A percentile compares a stretch with the other conserved stretches of the same genome.
These are phyloP conservation scores for Glaciozyma antarctica DNA, from an alignment of 768 basidiomycete genomes.

Conservation along the genomic window DNA sequence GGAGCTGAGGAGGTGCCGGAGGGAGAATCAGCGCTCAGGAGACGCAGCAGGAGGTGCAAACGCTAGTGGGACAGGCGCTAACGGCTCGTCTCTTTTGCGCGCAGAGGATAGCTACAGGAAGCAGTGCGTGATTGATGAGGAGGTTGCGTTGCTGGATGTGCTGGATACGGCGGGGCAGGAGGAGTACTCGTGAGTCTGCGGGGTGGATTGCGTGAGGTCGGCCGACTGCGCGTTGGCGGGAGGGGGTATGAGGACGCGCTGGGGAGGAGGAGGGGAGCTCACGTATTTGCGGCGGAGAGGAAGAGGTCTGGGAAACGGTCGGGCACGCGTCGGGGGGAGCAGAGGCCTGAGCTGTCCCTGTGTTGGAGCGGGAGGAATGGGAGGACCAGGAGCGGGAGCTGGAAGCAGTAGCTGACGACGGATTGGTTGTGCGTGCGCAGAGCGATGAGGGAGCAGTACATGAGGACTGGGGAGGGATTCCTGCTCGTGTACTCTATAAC, in stretches of 20 bases:
- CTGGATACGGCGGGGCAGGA: constrained; percentile 56
- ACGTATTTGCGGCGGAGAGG: not conserved
- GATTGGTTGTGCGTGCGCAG: constrained; percentile 41
- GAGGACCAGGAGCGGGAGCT: not conserved
- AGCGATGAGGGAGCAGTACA: constrained; percentile 98
- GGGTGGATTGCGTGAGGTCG: too few relatives aligned
- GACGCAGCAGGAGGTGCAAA: not conserved
- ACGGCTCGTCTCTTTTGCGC: too few relatives aligned
- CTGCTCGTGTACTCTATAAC: constrained; percentile 47
- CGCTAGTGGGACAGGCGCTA: not conserved
- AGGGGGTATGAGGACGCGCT: not conserved
- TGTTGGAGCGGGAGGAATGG: not conserved
- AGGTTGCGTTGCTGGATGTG: constrained; percentile 45
- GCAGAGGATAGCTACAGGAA: constrained; percentile 82
- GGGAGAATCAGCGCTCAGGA: too few relatives aligned
- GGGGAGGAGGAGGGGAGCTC: not conserved
- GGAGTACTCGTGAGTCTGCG: constrained; percentile 73
- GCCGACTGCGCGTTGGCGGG: too few relatives aligned
- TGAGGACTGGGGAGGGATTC: constrained; percentile 63
- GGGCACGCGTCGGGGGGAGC: not conserved
- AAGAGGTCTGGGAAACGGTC: not conserved
- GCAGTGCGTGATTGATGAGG: constrained; percentile 46
- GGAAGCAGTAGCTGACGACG: not conserved
- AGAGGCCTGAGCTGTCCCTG: too few relatives aligned
- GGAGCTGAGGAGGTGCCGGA: too few relatives aligned